Conservation (phyloP, 2,329 filamentous ascomycete species). For the Beauveria scarabaeidicola region DNA sequence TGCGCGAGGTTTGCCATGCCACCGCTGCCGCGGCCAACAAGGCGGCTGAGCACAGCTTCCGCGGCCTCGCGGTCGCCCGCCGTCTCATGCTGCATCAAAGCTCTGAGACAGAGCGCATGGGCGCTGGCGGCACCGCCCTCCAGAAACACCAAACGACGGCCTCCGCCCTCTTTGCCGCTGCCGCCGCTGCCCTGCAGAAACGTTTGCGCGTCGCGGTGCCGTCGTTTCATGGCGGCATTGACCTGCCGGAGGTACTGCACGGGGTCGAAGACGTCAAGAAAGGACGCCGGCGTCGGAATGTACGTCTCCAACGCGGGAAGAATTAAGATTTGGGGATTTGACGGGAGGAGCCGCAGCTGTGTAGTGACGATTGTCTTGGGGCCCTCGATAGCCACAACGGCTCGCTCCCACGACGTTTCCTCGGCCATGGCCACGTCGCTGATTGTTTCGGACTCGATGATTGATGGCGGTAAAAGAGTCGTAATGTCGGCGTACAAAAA, state of each 20-base stretch:
- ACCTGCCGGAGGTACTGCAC: conserved; percentile 37
- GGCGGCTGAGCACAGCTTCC: conserved; percentile 39
- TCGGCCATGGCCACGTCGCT: neutral
- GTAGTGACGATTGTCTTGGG: conserved; percentile 45
- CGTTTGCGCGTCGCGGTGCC: conserved; percentile 38
- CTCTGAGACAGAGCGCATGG: conserved; percentile 43
- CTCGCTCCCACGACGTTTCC: conserved; percentile 25
- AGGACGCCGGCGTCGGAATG: conserved; percentile 16
- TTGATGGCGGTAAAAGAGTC: neutral
- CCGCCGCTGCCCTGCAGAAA: conserved; percentile 42
- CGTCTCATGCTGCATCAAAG: conserved; percentile 45
- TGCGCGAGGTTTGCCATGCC: conserved; percentile 34
- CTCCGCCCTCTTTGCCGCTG: conserved; percentile 30
- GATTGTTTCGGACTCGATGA: neutral
- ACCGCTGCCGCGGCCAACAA: conserved; percentile 43
- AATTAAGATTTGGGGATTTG: conserved; percentile 48
- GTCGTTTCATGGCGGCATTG: conserved; percentile 40
- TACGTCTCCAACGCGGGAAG: conserved; percentile 45
- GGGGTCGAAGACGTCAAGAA: conserved; percentile 20
- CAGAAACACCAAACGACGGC: conserved; percentile 44
- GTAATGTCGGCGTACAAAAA: neutral
- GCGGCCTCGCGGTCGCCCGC: conserved; percentile 41
- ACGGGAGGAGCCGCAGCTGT: conserved; percentile 51
- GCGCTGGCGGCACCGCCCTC: conserved; percentile 50
- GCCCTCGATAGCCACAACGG: conserved; percentile 53